phyloP scores from a whole-genome alignment of 1,284 basidiomycete species.

The Microbotryum scabiosae region DNA sequence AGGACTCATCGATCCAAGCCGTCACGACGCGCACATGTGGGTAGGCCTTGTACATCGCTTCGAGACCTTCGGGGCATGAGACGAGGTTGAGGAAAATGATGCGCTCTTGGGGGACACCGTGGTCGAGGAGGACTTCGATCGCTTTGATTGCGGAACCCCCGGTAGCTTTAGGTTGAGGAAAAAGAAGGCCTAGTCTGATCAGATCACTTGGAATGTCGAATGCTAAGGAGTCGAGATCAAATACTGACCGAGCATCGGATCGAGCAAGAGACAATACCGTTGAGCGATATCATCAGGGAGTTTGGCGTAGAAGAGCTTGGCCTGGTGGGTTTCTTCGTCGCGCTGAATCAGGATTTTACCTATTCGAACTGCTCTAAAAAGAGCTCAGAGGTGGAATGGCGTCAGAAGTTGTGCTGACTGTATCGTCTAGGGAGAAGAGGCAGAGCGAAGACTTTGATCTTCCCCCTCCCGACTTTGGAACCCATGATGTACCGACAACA shows the following conservation, averaged over 20 bases:
- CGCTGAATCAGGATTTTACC: conserved; percentile 92
- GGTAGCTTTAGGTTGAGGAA: conserved; percentile 55
- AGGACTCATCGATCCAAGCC: conserved; percentile 91
- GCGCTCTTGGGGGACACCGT: conserved; percentile 71
- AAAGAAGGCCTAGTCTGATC: background rate
- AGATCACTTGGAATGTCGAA: background rate
- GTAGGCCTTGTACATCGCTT: conserved; percentile 68
- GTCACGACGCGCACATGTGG: conserved; percentile 82
- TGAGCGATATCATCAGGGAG: conserved; percentile 86
- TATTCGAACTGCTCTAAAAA: conserved; percentile 54
- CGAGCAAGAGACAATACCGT: conserved; percentile 86
- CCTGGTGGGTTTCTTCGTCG: conserved; percentile 84
- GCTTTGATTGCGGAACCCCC: conserved; percentile 97
- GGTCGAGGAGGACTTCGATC: conserved; percentile 82
- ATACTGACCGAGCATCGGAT: conserved; percentile 84
- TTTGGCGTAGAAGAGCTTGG: conserved; percentile 68
- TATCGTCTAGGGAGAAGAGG: background rate
- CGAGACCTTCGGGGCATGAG: conserved; percentile 82
- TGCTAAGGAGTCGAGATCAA: background rate
- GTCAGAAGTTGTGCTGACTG: background rate
- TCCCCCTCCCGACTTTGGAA: conserved; percentile 16
- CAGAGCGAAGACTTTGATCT: background rate
- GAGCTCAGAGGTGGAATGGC: background rate
- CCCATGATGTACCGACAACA: conserved; percentile 53
- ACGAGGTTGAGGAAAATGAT: conserved; percentile 98